phyloP scores from a whole-genome alignment of 108 stramenopile species.

The Chaetoceros tenuissimus region DNA sequence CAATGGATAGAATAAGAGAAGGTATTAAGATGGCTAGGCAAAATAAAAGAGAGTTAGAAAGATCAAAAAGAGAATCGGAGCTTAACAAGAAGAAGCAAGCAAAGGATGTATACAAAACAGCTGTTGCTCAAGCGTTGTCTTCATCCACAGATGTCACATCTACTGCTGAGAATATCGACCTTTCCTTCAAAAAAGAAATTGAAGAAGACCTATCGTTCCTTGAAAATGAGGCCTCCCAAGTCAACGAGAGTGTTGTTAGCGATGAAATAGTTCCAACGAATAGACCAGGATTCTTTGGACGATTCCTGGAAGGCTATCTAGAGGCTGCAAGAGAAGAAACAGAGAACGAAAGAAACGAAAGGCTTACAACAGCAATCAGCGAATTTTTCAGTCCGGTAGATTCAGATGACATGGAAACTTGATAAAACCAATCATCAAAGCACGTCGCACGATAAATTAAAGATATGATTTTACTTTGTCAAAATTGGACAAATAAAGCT shows the following conservation, averaged over 20 bases:
- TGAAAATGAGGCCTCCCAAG: constrained; percentile 9
- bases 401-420: no score
- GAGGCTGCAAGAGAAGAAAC: constrained; percentile 41
- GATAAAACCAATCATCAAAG: no score
- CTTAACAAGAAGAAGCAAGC: constrained; percentile 1
- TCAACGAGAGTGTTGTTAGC: constrained; percentile 1
- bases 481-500: no score
- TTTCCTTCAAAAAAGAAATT: not conserved
- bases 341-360: constrained; percentile 46
- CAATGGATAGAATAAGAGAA: constrained; percentile 67
- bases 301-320: constrained; percentile 81
- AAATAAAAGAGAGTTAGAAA: constrained; percentile 34
- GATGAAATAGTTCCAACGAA: constrained; percentile 1
- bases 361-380: constrained; percentile 57
- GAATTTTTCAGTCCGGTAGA: constrained; percentile 52
- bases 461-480: no score
- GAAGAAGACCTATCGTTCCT: constrained; percentile 24
- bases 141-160: constrained; percentile 1
- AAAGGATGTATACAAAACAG: not conserved
- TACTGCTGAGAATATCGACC: not conserved
- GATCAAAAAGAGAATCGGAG: not conserved
- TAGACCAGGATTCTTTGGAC: constrained; percentile 56
- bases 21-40: constrained; percentile 68
- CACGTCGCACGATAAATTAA: no score
- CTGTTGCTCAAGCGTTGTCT: not conserved